phyloP scores from a whole-genome alignment of 148 eudicot genomes.

The Rhododendron griersonianum region DNA sequence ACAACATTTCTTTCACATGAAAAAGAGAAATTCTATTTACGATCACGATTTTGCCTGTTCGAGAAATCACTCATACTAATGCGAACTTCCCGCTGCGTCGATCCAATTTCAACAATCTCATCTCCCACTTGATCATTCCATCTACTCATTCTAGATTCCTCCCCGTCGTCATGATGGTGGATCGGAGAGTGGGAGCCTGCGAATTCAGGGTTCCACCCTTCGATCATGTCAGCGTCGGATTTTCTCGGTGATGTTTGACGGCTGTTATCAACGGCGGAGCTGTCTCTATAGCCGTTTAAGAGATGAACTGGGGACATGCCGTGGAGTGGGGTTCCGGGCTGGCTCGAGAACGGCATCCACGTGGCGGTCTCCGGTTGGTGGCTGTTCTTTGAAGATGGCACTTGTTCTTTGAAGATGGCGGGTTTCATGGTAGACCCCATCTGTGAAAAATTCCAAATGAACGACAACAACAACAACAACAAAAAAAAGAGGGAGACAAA shows the following conservation, averaged over 20 bases:
- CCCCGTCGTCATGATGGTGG: not conserved
- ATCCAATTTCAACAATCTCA: not conserved
- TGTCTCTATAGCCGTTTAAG: conserved; percentile 5
- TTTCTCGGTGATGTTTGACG: not conserved
- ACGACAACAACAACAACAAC: too few species aligned
- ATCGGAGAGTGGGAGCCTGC: not conserved
- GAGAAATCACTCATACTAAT: too few species aligned
- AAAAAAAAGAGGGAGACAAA: too few species aligned
- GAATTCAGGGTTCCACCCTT: not conserved
- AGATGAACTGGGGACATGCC: conserved; percentile 25
- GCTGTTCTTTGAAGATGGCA: conserved; percentile 24
- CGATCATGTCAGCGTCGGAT: not conserved
- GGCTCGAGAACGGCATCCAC: conserved; percentile 11
- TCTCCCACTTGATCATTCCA: not conserved
- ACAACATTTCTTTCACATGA: not conserved
- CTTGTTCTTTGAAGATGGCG: conserved; percentile 39
- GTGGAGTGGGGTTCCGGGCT: conserved; percentile 21
- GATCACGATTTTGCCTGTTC: too few species aligned
- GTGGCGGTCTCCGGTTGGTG: not conserved
- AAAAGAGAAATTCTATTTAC: not conserved
- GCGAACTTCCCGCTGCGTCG: too few species aligned
- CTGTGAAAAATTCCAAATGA: conserved; percentile 12
- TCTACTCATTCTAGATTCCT: not conserved
- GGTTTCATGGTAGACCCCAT: conserved; percentile 62
- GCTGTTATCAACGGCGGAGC: conserved; percentile 1